Evolutionary conservation across 805 yeast genomes (phyloP).

Genomic region (Myxozyma vanderwaltii): DNA sequence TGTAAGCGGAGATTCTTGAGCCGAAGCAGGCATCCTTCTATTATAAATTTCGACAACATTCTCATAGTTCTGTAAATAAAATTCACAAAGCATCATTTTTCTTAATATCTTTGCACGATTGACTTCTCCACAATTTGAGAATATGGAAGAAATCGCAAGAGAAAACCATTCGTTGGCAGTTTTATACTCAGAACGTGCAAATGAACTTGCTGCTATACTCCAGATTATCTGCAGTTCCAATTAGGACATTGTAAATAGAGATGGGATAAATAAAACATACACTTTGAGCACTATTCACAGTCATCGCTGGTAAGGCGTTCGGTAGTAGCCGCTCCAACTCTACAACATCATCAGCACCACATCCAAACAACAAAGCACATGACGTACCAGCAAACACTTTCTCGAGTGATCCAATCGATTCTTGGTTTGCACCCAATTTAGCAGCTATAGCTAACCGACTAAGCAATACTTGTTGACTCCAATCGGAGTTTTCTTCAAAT

Average conservation of each 20-base stretch:
- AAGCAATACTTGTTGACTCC: constrained; percentile 13
- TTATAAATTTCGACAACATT: not conserved
- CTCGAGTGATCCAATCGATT: not conserved
- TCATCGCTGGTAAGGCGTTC: constrained; percentile 2
- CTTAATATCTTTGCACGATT: constrained; percentile 15
- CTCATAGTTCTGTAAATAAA: constrained; percentile 8
- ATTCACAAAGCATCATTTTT: constrained; percentile 23
- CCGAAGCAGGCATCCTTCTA: constrained; percentile 6
- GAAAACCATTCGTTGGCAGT: constrained; percentile 13
- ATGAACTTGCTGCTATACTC: constrained; percentile 14
- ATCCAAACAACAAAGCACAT: not conserved
- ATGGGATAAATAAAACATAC: not conserved
- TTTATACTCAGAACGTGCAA: constrained; percentile 9
- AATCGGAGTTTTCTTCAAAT: constrained; percentile 3
- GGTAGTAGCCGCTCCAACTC: constrained; percentile 16
- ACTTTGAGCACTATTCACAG: constrained; percentile 19
- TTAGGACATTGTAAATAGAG: too few species aligned
- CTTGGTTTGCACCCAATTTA: not conserved
- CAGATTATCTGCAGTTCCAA: constrained; percentile 19
- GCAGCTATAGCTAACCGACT: constrained; percentile 10
- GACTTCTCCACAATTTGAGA: constrained; percentile 13
- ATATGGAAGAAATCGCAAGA: constrained; percentile 11
- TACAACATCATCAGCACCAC: not conserved
- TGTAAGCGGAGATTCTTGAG: constrained; percentile 19
- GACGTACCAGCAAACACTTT: constrained; percentile 13